Conservation (phyloP, 1,284 basidiomycete species). For the Tilletia walkeri region DNA sequence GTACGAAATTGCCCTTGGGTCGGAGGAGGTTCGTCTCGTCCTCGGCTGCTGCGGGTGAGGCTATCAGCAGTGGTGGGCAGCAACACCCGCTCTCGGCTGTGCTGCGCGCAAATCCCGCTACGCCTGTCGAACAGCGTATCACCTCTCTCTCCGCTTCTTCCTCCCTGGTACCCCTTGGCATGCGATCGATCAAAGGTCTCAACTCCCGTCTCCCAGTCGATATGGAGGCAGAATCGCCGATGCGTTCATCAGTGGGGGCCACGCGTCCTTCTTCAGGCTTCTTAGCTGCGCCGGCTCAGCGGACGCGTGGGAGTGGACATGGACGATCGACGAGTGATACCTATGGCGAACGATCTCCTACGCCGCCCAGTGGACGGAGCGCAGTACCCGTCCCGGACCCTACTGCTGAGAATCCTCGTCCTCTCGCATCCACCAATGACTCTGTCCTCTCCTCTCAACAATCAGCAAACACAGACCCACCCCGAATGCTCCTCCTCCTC, state of each 20-base stretch:
- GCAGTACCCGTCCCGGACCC: not conserved
- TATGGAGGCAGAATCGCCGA: not conserved
- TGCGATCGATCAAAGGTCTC: not conserved
- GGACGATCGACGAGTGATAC: conserved; percentile 35
- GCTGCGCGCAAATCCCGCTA: not conserved
- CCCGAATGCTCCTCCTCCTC: conserved; percentile 49
- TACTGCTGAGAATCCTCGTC: not conserved
- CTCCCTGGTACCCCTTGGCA: not conserved
- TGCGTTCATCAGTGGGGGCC: not conserved
- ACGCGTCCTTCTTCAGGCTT: not conserved
- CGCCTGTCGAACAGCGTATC: not conserved
- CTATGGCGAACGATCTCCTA: conserved; percentile 3
- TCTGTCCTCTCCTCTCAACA: too few species aligned
- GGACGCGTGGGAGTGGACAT: conserved; percentile 16
- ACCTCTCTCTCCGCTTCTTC: not conserved
- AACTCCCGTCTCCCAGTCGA: not conserved
- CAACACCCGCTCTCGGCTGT: not conserved
- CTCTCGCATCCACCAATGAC: not conserved
- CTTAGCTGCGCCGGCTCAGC: not conserved
- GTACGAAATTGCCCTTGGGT: not conserved
- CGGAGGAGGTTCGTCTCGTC: not conserved
- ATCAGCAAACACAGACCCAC: conserved; percentile 27
- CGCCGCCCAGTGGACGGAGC: not conserved
- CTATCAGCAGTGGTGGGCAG: not conserved
- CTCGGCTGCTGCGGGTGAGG: not conserved